Base-by-base conservation (phyloP, 495 filamentous ascomycete species). In the Aspergillus nanangensis region DNA sequence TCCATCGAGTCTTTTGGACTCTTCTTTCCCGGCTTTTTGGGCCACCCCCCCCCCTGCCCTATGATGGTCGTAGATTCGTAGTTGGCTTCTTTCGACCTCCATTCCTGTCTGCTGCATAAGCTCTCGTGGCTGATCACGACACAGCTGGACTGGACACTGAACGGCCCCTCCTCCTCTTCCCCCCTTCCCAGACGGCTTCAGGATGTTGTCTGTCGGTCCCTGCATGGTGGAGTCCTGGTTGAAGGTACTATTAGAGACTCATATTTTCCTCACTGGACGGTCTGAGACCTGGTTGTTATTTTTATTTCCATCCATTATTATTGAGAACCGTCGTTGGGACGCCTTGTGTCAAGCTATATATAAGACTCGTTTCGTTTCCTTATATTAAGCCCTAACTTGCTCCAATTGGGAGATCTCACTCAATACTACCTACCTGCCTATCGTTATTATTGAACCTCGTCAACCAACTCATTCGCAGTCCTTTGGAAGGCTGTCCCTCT, bases 61-160 rank as follows among this genome's bases (percentile, higher is more conserved):
- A 47, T 42, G 15, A 49, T 49, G 35, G 48, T n/a, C 40, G 31
- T 41, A 17, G 41, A 47, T 41, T 38, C 39, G 36, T 22, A 31
- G 27, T 41, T 35, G 24, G 38, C 35, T 5, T 21, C 25, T 22
- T 8, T 47, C 65, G 41, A 43, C 45, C 42, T 48, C 44, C 39
- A 43, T 40, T 51, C 38, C 23, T n/a, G 37, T 38, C 38, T 23
- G 29, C 38, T 44, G 48, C 45, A 50, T 45, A 54, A 52, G 47
- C 47, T 52, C 48, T 54, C 45, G 57, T 60, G 57, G 57, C 57
- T 60, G 57, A 55, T 41, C 25, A 54, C 47, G 48, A 47, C 34
- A 49, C 50, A 60, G 57, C 57, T 60, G 57, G 57, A 60, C 50
- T 29, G 44, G 33, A 38, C 33, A 38, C 47, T 24, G 18, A 38